Conservation (phyloP, 768 basidiomycete species). For the Naganishia randhawae region DNA sequence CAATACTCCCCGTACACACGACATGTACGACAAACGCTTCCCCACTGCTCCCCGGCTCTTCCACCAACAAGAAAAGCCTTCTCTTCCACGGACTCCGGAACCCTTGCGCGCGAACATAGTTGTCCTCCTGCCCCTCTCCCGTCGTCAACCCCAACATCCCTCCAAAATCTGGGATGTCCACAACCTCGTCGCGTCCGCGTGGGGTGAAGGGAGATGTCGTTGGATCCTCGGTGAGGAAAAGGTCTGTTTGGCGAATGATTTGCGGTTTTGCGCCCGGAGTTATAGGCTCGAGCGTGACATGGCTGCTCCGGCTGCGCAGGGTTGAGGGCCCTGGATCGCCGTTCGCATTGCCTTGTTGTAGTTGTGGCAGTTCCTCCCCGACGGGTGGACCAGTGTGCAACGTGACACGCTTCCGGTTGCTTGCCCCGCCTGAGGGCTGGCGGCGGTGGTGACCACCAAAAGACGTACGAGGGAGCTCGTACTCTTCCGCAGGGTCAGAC, state of each 20-base stretch:
- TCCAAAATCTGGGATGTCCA: conserved; percentile 46
- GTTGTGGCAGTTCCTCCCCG: background rate
- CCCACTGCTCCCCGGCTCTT: conserved; percentile 70
- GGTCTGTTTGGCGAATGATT: conserved; percentile 19
- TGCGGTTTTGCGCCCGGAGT: background rate
- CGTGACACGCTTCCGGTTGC: conserved; percentile 1
- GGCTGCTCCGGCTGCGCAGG: background rate
- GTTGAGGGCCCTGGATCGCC: conserved; percentile 14
- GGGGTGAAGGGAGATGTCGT: conserved; percentile 10
- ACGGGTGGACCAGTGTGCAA: conserved; percentile 9
- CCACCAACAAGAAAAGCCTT: conserved; percentile 66
- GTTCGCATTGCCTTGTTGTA: no score
- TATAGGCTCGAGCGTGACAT: conserved; percentile 9
- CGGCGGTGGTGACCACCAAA: background rate
- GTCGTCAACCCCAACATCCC: conserved; percentile 46
- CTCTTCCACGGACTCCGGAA: conserved; percentile 59
- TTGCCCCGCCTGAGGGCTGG: conserved; percentile 6
- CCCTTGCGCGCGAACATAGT: conserved; percentile 40
- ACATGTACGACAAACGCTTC: conserved; percentile 74
- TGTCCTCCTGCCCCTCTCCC: conserved; percentile 43
- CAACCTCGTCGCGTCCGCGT: conserved; percentile 34
- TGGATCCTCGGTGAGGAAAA: conserved; percentile 12
- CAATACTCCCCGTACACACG: conserved; percentile 65
- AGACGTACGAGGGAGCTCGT: conserved; percentile 9
- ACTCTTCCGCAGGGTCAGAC: background rate